Conservation (phyloP, 164 flowering plant species). For the Chloranthus sessilifolius region DNA sequence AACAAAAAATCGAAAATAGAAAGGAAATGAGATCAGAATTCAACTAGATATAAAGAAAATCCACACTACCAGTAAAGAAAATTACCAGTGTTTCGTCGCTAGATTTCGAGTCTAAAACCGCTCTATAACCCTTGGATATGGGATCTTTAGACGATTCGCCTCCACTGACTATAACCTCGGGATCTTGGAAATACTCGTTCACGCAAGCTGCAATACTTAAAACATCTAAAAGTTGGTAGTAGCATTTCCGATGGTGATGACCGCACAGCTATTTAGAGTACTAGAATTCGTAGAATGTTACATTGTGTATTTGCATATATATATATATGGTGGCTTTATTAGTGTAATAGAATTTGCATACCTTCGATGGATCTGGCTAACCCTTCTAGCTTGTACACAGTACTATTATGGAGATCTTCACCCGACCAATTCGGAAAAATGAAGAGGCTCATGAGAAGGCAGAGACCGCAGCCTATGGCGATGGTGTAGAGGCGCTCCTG, state of each 20-base stretch:
- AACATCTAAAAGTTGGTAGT: neutral
- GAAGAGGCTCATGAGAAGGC: slow-evolving; percentile 78
- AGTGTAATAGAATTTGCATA: slow-evolving; percentile 7
- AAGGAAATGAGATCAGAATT: too few species aligned
- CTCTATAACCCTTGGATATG: slow-evolving; percentile 65
- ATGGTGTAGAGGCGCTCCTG: slow-evolving; percentile 65
- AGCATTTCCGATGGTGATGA: neutral
- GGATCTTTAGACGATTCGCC: slow-evolving; percentile 46
- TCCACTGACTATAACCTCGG: slow-evolving; percentile 18
- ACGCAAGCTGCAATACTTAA: slow-evolving; percentile 79
- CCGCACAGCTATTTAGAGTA: neutral
- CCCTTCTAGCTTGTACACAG: slow-evolving; percentile 65
- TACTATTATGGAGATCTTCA: slow-evolving; percentile 69
- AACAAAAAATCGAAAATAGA: too few species aligned
- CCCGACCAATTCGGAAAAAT: slow-evolving; percentile 89
- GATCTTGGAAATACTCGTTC: slow-evolving; percentile 54
- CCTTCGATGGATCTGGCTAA: slow-evolving; percentile 81
- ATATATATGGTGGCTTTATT: neutral
- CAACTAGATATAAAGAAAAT: too few species aligned
- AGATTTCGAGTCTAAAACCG: slow-evolving; percentile 85
- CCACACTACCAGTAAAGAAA: neutral
- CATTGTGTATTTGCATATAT: too few species aligned
- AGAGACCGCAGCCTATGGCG: slow-evolving; percentile 74
- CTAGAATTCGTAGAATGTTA: too few species aligned
- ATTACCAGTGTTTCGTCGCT: slow-evolving; percentile 69